A percentile compares a stretch with the other conserved stretches of the same genome.
These are phyloP conservation scores for Solanum sitiens DNA, from an alignment of 257 asterid genomes.

Conservation along the genomic window DNA sequence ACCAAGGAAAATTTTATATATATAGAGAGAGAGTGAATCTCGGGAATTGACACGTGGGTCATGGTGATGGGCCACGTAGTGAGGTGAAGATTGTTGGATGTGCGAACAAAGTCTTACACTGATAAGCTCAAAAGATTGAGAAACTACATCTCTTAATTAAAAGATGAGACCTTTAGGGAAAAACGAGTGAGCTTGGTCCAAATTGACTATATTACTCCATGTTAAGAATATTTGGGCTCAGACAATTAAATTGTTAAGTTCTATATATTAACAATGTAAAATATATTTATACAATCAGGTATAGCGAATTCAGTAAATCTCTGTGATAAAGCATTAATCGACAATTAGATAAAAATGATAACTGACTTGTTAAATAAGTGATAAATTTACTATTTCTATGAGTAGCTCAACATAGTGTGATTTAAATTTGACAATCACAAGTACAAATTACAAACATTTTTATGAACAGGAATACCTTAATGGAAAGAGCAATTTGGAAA, in stretches of 20 bases:
- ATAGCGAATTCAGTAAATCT: neutral
- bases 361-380: neutral
- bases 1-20: neutral
- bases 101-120: neutral
- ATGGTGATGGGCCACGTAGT: neutral
- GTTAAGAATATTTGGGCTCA: neutral
- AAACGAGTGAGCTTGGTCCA: neutral
- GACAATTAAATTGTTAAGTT: neutral
- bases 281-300: neutral
- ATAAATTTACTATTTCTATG: neutral
- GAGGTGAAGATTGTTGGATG: neutral
- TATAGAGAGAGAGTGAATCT: neutral
- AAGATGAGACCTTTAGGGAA: neutral
- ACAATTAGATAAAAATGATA: neutral
- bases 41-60: neutral
- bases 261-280: neutral
- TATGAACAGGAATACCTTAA: conserved; percentile 39
- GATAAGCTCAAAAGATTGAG: neutral
- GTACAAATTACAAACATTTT: neutral
- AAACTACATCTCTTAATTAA: neutral
- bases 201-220: neutral
- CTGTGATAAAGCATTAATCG: neutral
- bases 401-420: neutral
- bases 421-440: neutral
- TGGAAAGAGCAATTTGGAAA: conserved; percentile 35